Evolutionary conservation across 2,329 filamentous ascomycete species (phyloP).

Genomic region (Diplodia intermedia): DNA sequence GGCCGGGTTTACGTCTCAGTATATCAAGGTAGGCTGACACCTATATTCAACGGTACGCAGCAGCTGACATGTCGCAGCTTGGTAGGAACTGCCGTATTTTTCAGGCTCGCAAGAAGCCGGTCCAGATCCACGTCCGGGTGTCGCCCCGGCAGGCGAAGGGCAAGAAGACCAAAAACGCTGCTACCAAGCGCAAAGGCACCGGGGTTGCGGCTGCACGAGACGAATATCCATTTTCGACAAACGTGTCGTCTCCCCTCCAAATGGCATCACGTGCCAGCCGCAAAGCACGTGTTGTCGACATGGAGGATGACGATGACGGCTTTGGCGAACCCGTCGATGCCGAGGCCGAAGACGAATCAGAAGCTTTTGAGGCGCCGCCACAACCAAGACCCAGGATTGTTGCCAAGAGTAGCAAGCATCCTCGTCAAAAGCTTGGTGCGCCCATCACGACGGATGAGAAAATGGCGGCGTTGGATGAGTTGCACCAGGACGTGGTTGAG

Average conservation of each 20-base stretch:
- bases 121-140: slow-evolving; percentile 63
- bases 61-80: slow-evolving; percentile 43
- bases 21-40: slow-evolving; percentile 65
- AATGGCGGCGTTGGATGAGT: slow-evolving; percentile 61
- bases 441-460: slow-evolving; percentile 66
- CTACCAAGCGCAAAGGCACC: slow-evolving; percentile 37
- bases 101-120: slow-evolving; percentile 49
- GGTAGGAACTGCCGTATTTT: slow-evolving; percentile 57
- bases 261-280: slow-evolving; percentile 49
- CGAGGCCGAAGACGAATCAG: slow-evolving; percentile 47
- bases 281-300: slow-evolving; percentile 36
- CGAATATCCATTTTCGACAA: slow-evolving; percentile 67
- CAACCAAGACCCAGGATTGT: slow-evolving; percentile 33
- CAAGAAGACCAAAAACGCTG: slow-evolving; percentile 43
- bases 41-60: not conserved
- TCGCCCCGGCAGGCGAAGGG: slow-evolving; percentile 52
- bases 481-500: slow-evolving; percentile 69
- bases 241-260: slow-evolving; percentile 69
- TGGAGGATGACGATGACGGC: slow-evolving; percentile 37
- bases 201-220: slow-evolving; percentile 47
- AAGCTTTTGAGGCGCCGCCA: slow-evolving; percentile 57
- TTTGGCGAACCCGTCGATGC: slow-evolving; percentile 50
- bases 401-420: slow-evolving; percentile 5
- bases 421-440: slow-evolving; percentile 55
- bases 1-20: slow-evolving; percentile 74